Evolutionary conservation across 305 asterid genomes (phyloP).

Genomic region (Striga hermonthica): DNA sequence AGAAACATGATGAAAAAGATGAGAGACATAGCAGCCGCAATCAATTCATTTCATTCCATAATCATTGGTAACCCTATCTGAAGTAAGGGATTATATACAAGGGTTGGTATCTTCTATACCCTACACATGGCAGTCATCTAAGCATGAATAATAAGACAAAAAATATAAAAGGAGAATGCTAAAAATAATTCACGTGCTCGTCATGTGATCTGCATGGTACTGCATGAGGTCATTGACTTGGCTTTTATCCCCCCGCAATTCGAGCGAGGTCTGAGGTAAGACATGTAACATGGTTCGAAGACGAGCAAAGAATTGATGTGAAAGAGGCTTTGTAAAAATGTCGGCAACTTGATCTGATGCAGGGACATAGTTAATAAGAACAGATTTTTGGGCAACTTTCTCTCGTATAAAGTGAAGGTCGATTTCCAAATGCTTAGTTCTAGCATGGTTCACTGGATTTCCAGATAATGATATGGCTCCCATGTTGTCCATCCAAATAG

Average conservation of each 20-base stretch:
- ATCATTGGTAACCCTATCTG: too few species aligned
- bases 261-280: background rate
- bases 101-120: too few species aligned
- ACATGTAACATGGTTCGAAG: background rate
- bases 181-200: too few species aligned
- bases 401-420: background rate
- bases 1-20: too few species aligned
- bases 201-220: too few species aligned
- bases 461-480: background rate
- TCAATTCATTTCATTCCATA: too few species aligned
- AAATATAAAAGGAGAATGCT: too few species aligned
- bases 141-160: too few species aligned
- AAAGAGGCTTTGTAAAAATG: background rate
- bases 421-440: background rate
- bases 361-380: background rate
- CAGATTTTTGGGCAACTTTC: background rate
- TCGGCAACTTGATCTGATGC: background rate
- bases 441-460: background rate
- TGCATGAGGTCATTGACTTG: too few species aligned
- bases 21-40: too few species aligned
- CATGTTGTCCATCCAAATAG: background rate
- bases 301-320: background rate
- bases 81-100: too few species aligned
- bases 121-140: too few species aligned
- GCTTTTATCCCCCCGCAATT: background rate